A percentile compares a stretch with the other conserved stretches of the same genome.
These are phyloP conservation scores for Candida fluviatilis DNA, from an alignment of 805 yeast species.

Conservation along the genomic window DNA sequence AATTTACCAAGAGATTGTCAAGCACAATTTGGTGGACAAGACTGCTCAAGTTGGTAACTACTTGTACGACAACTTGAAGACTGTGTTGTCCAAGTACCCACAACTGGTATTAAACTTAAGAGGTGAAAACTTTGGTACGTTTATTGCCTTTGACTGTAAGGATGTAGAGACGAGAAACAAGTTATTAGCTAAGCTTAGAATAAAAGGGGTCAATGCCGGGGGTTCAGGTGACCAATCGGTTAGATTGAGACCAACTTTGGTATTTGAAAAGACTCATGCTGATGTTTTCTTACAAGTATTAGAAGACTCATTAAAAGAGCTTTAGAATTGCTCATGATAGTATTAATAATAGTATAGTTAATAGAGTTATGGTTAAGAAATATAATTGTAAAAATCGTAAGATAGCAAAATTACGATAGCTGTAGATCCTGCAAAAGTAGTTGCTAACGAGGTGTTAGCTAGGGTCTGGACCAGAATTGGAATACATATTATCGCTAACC, in stretches of 20 bases:
- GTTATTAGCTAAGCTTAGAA: slow-evolving; percentile 42
- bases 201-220: slow-evolving; percentile 60
- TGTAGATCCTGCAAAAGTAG: no score
- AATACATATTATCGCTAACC: no score
- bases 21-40: slow-evolving; percentile 45
- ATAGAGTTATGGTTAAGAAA: not conserved
- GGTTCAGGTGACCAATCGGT: slow-evolving; percentile 60
- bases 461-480: no score
- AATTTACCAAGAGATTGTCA: slow-evolving; percentile 51
- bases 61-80: slow-evolving; percentile 41
- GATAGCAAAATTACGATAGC: no score
- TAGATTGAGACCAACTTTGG: slow-evolving; percentile 63
- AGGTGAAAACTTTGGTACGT: slow-evolving; percentile 61
- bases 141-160: slow-evolving; percentile 60
- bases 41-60: slow-evolving; percentile 53
- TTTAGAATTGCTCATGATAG: slow-evolving; percentile 1
- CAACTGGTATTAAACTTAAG: slow-evolving; percentile 45
- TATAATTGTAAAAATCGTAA: no score
- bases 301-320: slow-evolving; percentile 23
- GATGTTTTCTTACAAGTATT: slow-evolving; percentile 49
- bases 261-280: slow-evolving; percentile 58
- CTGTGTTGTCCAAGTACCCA: slow-evolving; percentile 39
- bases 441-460: no score
- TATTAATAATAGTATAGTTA: not conserved
- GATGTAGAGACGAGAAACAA: slow-evolving; percentile 41